Conservation (phyloP, 768 basidiomycete species). For the Phylloporus arenicola region DNA sequence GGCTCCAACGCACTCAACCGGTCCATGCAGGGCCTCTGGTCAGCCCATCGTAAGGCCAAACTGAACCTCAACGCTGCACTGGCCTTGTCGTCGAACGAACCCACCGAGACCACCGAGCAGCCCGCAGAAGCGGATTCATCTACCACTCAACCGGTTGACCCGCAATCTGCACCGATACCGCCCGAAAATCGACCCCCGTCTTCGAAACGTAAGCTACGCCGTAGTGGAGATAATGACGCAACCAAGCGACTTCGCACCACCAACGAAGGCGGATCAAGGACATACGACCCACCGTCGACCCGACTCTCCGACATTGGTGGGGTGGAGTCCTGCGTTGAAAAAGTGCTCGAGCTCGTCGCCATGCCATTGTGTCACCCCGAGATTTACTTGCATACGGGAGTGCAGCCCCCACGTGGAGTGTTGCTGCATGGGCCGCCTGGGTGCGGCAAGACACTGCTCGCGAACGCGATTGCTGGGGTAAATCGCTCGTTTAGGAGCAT, state of each 20-base stretch:
- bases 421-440: conserved; percentile 93
- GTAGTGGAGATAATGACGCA: conserved; percentile 40
- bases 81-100: conserved; percentile 9
- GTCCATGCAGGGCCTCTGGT: conserved; percentile 79
- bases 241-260: conserved; percentile 53
- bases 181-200: conserved; percentile 17
- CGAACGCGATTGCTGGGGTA: conserved; percentile 93
- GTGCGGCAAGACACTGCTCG: conserved; percentile 92
- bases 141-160: neutral
- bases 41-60: conserved; percentile 56
- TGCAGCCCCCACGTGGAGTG: conserved; percentile 88
- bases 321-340: conserved; percentile 78
- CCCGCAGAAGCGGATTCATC: conserved; percentile 10
- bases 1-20: conserved; percentile 69
- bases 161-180: neutral
- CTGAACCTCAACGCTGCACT: conserved; percentile 55
- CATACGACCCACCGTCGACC: conserved; percentile 64
- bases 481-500: conserved; percentile 22
- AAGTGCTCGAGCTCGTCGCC: conserved; percentile 92
- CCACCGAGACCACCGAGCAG: conserved; percentile 14
- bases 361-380: conserved; percentile 95
- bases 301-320: conserved; percentile 86
- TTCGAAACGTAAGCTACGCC: conserved; percentile 63
- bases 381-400: conserved; percentile 89
- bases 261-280: conserved; percentile 18